Evolutionary conservation across 768 basidiomycete species (phyloP).

Genomic region (Kwoniella heveanensis): DNA sequence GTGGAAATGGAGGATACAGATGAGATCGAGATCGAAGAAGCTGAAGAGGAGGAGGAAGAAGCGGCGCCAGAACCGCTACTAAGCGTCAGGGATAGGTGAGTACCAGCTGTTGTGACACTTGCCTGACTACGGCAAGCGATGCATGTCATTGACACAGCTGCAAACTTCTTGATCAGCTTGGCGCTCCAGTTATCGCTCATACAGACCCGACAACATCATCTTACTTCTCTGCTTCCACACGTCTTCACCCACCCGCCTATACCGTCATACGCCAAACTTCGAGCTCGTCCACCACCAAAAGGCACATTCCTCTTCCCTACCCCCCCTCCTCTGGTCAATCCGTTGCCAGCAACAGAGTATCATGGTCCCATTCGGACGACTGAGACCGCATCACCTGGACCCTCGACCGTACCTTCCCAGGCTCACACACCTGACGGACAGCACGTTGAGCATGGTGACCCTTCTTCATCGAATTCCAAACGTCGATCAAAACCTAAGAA

Average conservation of each 20-base stretch:
- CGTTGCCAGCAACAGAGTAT: constrained; percentile 41
- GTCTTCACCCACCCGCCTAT: constrained; percentile 50
- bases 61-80: constrained; percentile 28
- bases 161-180: constrained; percentile 17
- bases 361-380: constrained; percentile 32
- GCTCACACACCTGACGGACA: too few relatives aligned
- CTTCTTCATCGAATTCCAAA: constrained; percentile 7
- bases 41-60: constrained; percentile 23
- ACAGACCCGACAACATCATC: constrained; percentile 43
- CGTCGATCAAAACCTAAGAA: constrained; percentile 18
- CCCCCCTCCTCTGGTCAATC: constrained; percentile 26
- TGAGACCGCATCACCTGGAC: constrained; percentile 8
- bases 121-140: too few relatives aligned
- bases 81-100: constrained; percentile 39
- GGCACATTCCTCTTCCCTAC: constrained; percentile 42
- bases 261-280: constrained; percentile 38
- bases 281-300: constrained; percentile 34
- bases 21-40: constrained; percentile 15
- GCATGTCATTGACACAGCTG: not conserved
- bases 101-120: not conserved
- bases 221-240: constrained; percentile 43
- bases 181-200: constrained; percentile 37
- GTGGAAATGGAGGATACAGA: constrained; percentile 33
- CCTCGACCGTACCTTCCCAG: constrained; percentile 2
- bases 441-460: not conserved